phyloP scores from a whole-genome alignment of 257 asterid genomes.

The Fraxinus excelsior region DNA sequence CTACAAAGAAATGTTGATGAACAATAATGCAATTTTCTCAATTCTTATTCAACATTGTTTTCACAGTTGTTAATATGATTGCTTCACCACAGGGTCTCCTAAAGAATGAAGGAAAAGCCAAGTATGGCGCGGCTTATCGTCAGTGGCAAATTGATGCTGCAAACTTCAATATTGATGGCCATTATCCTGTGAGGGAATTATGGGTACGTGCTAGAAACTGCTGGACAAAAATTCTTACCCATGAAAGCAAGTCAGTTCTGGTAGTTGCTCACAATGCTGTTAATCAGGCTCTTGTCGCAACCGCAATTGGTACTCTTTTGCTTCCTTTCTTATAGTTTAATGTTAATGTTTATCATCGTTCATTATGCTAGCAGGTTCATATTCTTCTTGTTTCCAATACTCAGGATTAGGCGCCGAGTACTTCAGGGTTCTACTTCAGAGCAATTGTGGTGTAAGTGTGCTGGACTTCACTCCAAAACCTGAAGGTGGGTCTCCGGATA shows the following conservation, averaged over 20 bases:
- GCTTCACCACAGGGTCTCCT: conserved; percentile 66
- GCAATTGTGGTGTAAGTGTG: conserved; percentile 95
- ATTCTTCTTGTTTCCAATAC: conserved; percentile 8
- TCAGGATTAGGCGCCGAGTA: conserved; percentile 81
- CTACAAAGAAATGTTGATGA: not conserved
- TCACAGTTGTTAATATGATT: not conserved
- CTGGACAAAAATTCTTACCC: conserved; percentile 73
- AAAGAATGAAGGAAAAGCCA: conserved; percentile 84
- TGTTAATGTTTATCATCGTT: not conserved
- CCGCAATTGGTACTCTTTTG: conserved; percentile 67
- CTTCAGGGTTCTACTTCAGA: conserved; percentile 86
- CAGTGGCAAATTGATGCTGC: conserved; percentile 94
- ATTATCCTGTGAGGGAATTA: conserved; percentile 90
- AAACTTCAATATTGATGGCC: conserved; percentile 82
- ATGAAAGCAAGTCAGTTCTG: conserved; percentile 74
- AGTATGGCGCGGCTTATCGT: conserved; percentile 73
- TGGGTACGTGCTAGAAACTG: conserved; percentile 88
- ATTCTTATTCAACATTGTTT: not conserved
- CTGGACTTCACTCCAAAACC: conserved; percentile 84
- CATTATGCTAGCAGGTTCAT: not conserved
- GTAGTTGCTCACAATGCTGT: conserved; percentile 98
- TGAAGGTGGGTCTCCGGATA: conserved; percentile 55
- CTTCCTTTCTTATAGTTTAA: conserved; percentile 1
- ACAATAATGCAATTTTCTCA: not conserved
- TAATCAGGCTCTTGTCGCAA: conserved; percentile 96